phyloP scores from a whole-genome alignment of 106 monocot genomes.

The Acorus gramineus region DNA sequence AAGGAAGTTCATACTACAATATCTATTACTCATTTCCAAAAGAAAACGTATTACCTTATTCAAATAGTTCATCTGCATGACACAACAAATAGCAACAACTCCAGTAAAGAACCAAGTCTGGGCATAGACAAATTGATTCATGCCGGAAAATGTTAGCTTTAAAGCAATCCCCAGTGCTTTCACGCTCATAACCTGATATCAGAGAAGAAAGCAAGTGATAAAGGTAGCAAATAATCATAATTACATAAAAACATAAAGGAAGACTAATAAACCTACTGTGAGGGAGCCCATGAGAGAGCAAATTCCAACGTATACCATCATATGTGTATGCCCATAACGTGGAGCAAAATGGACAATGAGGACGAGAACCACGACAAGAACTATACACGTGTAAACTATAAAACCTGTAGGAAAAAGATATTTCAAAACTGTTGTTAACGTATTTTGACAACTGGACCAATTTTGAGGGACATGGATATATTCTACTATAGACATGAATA shows the following conservation, averaged over 20 bases:
- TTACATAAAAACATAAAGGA: not conserved
- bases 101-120: slow-evolving; percentile 11
- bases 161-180: slow-evolving; percentile 10
- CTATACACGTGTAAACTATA: slow-evolving; percentile 1
- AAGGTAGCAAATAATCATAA: too few species aligned
- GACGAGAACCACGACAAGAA: slow-evolving; percentile 2
- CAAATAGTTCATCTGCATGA: slow-evolving; percentile 9
- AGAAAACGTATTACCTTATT: slow-evolving; percentile 4
- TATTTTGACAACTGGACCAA: too few species aligned
- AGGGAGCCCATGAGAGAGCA: slow-evolving; percentile 12
- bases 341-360: not conserved
- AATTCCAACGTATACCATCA: slow-evolving; percentile 10
- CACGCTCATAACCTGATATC: slow-evolving; percentile 3
- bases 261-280: not conserved
- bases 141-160: slow-evolving; percentile 9
- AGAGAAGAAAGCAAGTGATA: too few species aligned
- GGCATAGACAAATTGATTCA: slow-evolving; percentile 11
- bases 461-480: too few species aligned
- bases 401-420: slow-evolving; percentile 3
- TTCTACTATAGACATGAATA: too few species aligned
- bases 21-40: too few species aligned
- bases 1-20: too few species aligned
- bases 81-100: slow-evolving; percentile 2
- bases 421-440: too few species aligned
- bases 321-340: not conserved